Evolutionary conservation across 805 yeast genomes (phyloP), one percentile per base, ranked within the genome.

Genomic region (Cyberlindnera misumaiensis): DNA sequence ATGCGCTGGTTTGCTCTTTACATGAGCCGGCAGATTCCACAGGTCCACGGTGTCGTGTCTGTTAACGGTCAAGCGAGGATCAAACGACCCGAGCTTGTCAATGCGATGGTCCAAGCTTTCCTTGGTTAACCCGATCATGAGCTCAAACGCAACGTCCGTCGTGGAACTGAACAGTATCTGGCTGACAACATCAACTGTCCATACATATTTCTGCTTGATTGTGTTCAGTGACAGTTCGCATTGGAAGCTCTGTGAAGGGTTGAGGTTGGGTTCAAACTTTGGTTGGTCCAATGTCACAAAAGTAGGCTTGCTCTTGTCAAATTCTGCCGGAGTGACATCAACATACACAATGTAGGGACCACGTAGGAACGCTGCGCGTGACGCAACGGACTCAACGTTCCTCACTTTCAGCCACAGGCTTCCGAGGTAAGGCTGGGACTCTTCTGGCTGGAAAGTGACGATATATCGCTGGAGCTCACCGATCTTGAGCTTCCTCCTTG

Each of bases 211-310:
- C 9, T 66, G 60, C 47, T 77, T 75, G 27, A 81, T 60, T 3
- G 76, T 77, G 56, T 82, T 87, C 48, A 83, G 62, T 5, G 84
- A 71, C 25, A 84, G 53, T 46, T 81, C 83, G 3, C 75, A 73
- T 20, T 63, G 61, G 39, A 80, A 69, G 11, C 74, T 63, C 52
- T 81, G 87, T 5, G 83, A 84, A 1, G 94, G 82, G 32, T 72
- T 70, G 25, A 84, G 49, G 52, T 79, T 84, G 0, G 90, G 81
- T 49, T 83, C 87, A 53, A 71, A 84, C 20, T 63, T 63, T 0
- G 95, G 95, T 49, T 81, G 88, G 53, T 84, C 89, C 0, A 85
- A 86, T 3, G 89, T 77, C 11, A 82, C 69, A 50, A 80, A 80
- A 15, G 70, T 68, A 14, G 60, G 48, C 39, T 68, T 61, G 4